phyloP scores from a whole-genome alignment of 179 eudicot species.

The Beta macrorhiza region DNA sequence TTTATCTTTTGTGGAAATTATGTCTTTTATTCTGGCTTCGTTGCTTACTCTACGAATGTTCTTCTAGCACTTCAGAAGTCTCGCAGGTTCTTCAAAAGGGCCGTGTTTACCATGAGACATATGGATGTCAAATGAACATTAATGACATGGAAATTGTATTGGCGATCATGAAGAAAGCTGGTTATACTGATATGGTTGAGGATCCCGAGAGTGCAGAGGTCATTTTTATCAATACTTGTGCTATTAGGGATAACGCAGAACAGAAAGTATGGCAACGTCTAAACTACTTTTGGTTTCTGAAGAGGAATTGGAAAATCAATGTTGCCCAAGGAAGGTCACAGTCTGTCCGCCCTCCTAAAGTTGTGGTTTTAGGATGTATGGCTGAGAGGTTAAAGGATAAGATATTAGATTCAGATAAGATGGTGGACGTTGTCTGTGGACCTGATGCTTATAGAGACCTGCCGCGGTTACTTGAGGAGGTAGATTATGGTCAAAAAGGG shows the following conservation, averaged over 20 bases:
- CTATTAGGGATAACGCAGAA: slow-evolving; percentile 96
- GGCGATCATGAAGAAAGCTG: slow-evolving; percentile 90
- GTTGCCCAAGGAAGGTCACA: slow-evolving; percentile 76
- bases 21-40: neutral
- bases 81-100: slow-evolving; percentile 59
- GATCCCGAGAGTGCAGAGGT: slow-evolving; percentile 95
- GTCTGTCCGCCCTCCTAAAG: slow-evolving; percentile 85
- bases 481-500: slow-evolving; percentile 95
- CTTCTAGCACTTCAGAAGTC: slow-evolving; percentile 38
- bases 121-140: slow-evolving; percentile 97
- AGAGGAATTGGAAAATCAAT: slow-evolving; percentile 92
- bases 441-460: slow-evolving; percentile 97
- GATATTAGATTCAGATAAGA: slow-evolving; percentile 93
- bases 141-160: slow-evolving; percentile 99
- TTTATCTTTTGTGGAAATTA: neutral
- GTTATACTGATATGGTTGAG: slow-evolving; percentile 67
- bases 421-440: slow-evolving; percentile 99
- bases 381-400: slow-evolving; percentile 99
- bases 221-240: slow-evolving; percentile 93
- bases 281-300: slow-evolving; percentile 96
- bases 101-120: slow-evolving; percentile 97
- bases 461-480: slow-evolving; percentile 87
- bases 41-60: slow-evolving; percentile 2
- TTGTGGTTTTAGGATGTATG: slow-evolving; percentile 97
- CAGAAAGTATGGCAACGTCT: slow-evolving; percentile 98